Base-by-base conservation (phyloP, 176 grass and related monocot genomes). In the Eragrostis nindensis region DNA sequence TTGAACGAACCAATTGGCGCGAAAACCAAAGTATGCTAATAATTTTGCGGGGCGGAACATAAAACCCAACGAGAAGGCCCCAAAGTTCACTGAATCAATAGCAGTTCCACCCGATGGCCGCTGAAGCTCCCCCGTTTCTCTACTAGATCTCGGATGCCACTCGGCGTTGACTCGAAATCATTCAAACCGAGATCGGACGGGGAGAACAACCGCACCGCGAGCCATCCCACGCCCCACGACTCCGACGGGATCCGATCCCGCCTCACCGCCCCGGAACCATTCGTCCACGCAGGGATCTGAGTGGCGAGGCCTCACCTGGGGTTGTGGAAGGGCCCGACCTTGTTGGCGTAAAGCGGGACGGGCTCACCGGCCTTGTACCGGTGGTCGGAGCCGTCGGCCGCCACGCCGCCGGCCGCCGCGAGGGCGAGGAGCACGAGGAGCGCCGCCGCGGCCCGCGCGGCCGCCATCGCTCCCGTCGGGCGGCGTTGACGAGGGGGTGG, bases 241-340 rank as follows among this genome's bases (percentile, higher is more conserved):
- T 84, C 80, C 21, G 70, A 71, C 0, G 66, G 74, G 66, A 73
- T 82, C 86, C 73, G 77, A 79, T 64, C 54, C 17, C 8, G 19
- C 59, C 30, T 0, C n/a, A 21, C 55, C 21, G 32, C 40, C 76
- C 8, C 22, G 36, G 17, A 72, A 47, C 70, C 32, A 26, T 17
- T 8, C 4, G 16, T 32, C n/a, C 7, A 18, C 39, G 55, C 5
- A 14, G 61, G 69, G 80, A 86, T 78, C 85, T 80, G 50, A 56
- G 32, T 65, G 67, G 11, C 17, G 47, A 14, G 67, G 70, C 66
- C 78, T 86, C 80, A 98, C 95, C 92, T 98, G 77, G 95, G 95
- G 75, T 98, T 98, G 73, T 98, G 95, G 71, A 98, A 98, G 39
- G 95, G 95, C 1, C 95, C 92, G 83, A 97, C 92, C 84, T 97